Percentiles rank a stretch among this genome's conserved stretches.
phyloP scores from a whole-genome alignment of 352 stramenopile species.

The Phytopythium cucurbitacearum region DNA sequence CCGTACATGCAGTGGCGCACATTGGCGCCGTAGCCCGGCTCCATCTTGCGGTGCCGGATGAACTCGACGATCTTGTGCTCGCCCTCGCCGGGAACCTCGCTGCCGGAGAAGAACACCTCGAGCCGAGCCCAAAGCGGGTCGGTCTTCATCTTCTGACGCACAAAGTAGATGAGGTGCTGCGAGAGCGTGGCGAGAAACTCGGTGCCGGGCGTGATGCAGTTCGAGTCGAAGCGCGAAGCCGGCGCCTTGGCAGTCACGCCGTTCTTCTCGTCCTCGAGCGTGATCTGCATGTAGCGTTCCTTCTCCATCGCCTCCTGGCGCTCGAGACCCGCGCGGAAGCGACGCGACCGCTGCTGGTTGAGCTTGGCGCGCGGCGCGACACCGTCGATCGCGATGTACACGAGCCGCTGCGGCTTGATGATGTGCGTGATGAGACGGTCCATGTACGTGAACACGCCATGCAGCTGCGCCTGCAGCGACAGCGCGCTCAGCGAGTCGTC shows the following conservation, averaged over 20 bases:
- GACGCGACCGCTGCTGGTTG: conserved; percentile 98
- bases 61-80: conserved; percentile 99
- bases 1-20: conserved; percentile 98
- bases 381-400: conserved; percentile 99
- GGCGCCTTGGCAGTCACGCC: conserved; percentile 16
- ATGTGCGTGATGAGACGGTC: conserved; percentile 96
- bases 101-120: conserved; percentile 96
- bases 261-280: conserved; percentile 77
- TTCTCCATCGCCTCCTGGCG: conserved; percentile 69
- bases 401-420: conserved; percentile 94
- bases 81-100: conserved; percentile 97
- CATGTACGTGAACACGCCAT: conserved; percentile 88
- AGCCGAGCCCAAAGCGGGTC: conserved; percentile 95
- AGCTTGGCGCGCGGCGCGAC: conserved; percentile 98
- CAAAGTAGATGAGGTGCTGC: conserved; percentile 88
- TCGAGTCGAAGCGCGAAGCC: conserved; percentile 95
- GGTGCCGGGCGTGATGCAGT: conserved; percentile 99
- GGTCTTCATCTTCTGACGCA: conserved; percentile 94
- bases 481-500: conserved; percentile 89
- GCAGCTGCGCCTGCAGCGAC: conserved; percentile 94
- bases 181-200: conserved; percentile 98
- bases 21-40: conserved; percentile 92
- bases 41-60: conserved; percentile 91
- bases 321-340: conserved; percentile 89
- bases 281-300: conserved; percentile 60